Percentiles rank a stretch among this genome's conserved stretches.
phyloP scores from a whole-genome alignment of 1,284 basidiomycete genomes.

The Tilletia caries region DNA sequence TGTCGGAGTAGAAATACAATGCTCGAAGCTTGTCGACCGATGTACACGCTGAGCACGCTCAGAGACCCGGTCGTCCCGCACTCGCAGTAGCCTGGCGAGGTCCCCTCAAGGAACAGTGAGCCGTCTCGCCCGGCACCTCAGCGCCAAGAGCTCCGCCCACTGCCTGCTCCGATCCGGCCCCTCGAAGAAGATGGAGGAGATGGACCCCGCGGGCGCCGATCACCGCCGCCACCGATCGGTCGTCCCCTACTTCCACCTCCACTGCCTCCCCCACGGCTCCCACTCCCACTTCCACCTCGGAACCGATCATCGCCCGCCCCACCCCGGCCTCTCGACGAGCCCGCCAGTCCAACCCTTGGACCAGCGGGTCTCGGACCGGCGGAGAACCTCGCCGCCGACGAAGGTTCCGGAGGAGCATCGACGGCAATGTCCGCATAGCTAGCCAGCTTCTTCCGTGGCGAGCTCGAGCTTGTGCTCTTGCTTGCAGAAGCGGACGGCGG shows the following conservation, averaged over 20 bases:
- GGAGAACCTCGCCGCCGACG: background rate
- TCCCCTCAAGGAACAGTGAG: no score
- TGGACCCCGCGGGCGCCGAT: background rate
- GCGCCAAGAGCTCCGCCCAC: background rate
- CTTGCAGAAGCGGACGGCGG: background rate
- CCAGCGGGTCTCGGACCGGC: background rate
- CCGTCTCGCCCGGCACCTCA: no score
- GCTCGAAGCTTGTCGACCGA: no score
- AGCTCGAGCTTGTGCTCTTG: background rate
- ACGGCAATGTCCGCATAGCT: background rate
- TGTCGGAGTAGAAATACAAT: no score
- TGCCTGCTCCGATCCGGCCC: background rate
- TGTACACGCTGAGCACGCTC: no score
- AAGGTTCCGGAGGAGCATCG: background rate
- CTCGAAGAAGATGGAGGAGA: background rate
- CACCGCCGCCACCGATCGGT: background rate
- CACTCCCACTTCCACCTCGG: background rate
- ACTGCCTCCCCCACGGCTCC: background rate
- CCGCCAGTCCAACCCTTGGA: background rate
- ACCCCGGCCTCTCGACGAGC: background rate
- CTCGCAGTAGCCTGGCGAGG: no score
- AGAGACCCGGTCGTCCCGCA: no score
- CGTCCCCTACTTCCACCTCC: background rate
- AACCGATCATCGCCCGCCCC: background rate
- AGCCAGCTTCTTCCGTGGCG: background rate